A percentile compares a stretch with the other conserved stretches of the same genome.
Conservation (phyloP, 1,284 basidiomycete species). For the Trametes sp. region DNA sequence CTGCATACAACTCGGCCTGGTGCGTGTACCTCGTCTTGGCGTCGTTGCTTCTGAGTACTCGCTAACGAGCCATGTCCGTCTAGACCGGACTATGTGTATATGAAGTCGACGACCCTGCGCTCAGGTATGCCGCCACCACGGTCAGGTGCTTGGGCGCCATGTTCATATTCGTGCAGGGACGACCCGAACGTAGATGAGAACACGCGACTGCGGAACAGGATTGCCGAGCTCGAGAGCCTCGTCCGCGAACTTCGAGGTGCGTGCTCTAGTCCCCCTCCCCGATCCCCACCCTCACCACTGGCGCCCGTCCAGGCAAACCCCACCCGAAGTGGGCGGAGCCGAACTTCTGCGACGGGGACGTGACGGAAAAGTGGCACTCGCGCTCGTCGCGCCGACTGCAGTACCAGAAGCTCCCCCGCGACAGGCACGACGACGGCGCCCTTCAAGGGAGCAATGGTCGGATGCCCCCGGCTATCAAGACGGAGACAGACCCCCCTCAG, state of each 20-base stretch:
- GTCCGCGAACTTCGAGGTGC: conserved; percentile 82
- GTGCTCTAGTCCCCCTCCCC: conserved; percentile 28
- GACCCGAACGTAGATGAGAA: conserved; percentile 86
- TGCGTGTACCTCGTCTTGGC: conserved; percentile 44
- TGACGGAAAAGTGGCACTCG: conserved; percentile 85
- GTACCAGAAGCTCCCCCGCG: conserved; percentile 37
- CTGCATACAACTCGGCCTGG: conserved; percentile 83
- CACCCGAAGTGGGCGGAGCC: conserved; percentile 84
- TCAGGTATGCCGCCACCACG: conserved; percentile 59
- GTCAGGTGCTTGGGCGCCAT: background rate
- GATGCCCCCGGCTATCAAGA: conserved; percentile 43
- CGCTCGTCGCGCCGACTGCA: conserved; percentile 66
- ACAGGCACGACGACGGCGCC: conserved; percentile 31
- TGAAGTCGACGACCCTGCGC: conserved; percentile 87
- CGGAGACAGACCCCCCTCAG: conserved; percentile 39
- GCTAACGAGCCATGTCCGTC: background rate
- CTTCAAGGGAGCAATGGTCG: conserved; percentile 22
- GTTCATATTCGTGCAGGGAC: conserved; percentile 57
- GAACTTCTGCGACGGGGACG: conserved; percentile 78
- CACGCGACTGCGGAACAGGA: conserved; percentile 81
- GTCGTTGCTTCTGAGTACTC: conserved; percentile 12
- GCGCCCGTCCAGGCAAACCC: conserved; percentile 66
- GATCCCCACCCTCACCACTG: conserved; percentile 8
- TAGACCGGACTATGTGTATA: conserved; percentile 92
- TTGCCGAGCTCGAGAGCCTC: conserved; percentile 89